Evolutionary conservation across 495 filamentous ascomycete species (phyloP).

Genomic region (Penicillium flavigenum): DNA sequence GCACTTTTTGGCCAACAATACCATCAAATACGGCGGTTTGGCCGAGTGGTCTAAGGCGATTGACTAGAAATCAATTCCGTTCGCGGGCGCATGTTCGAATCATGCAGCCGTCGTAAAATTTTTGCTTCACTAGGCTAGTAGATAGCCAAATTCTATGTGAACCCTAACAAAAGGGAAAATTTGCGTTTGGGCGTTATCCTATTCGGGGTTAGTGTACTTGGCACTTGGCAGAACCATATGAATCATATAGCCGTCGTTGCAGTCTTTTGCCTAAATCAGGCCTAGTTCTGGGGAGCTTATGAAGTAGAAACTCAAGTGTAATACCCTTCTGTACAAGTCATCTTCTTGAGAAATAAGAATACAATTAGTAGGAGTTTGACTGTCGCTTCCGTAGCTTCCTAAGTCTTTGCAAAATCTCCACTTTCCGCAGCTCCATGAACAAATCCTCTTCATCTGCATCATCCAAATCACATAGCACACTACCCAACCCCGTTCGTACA

Average conservation of each 20-base stretch:
- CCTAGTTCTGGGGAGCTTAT: too few relatives aligned
- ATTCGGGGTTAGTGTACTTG: too few relatives aligned
- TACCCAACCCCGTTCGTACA: constrained; percentile 23
- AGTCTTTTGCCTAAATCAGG: too few relatives aligned
- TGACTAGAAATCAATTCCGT: constrained; percentile 22
- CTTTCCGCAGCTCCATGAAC: constrained; percentile 39
- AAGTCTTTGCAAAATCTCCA: constrained; percentile 44
- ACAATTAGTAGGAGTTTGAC: constrained; percentile 23
- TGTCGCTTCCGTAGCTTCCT: constrained; percentile 37
- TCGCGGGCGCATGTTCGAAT: constrained; percentile 14
- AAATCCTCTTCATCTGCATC: constrained; percentile 45
- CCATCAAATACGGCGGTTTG: constrained; percentile 14
- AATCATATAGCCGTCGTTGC: constrained; percentile 10
- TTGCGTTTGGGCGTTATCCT: too few relatives aligned
- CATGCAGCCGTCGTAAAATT: constrained; percentile 8
- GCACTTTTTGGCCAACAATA: too few relatives aligned
- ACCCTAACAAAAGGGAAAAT: too few relatives aligned
- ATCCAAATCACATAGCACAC: constrained; percentile 33
- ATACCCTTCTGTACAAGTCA: too few relatives aligned
- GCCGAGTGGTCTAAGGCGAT: constrained; percentile 30
- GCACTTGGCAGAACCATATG: too few relatives aligned
- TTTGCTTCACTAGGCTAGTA: too few relatives aligned
- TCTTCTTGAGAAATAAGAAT: neutral
- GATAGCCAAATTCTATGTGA: too few relatives aligned
- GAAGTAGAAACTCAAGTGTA: too few relatives aligned